These are phyloP conservation scores for Carex littledalei DNA, from an alignment of 176 grass and related monocot genomes.

Conservation along the genomic window DNA sequence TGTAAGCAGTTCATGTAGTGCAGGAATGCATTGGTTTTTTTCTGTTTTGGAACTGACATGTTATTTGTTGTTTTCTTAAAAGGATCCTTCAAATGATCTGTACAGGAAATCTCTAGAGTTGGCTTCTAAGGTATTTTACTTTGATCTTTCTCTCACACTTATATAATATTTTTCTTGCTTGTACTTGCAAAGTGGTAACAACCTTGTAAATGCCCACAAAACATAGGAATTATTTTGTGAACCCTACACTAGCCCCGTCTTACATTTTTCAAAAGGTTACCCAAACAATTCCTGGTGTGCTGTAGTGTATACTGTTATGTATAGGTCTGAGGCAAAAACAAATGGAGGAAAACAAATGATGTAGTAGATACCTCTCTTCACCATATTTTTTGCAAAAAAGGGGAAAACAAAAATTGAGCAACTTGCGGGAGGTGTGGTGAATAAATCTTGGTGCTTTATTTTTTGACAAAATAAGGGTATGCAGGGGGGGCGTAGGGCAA, in stretches of 20 bases:
- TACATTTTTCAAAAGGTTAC: not conserved
- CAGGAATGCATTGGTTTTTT: not conserved
- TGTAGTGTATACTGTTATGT: too few relatives aligned
- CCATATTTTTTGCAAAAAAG: not conserved
- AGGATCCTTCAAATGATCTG: conserved; percentile 49
- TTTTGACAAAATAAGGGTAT: not conserved
- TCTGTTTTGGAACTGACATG: not conserved
- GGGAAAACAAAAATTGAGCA: not conserved
- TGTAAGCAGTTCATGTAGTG: not conserved
- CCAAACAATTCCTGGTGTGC: too few relatives aligned
- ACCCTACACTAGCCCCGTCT: not conserved
- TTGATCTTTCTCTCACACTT: not conserved
- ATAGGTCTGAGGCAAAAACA: too few relatives aligned
- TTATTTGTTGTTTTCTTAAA: conserved; percentile 19
- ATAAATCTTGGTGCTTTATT: not conserved
- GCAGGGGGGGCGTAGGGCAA: not conserved
- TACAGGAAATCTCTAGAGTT: conserved; percentile 36
- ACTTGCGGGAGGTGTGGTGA: not conserved
- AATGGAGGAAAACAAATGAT: too few relatives aligned
- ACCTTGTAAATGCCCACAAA: not conserved
- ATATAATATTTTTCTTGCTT: not conserved
- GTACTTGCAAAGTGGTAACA: not conserved
- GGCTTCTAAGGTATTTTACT: conserved; percentile 30
- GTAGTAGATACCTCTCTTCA: not conserved
- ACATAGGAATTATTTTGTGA: not conserved